Evolutionary conservation across 1,284 basidiomycete genomes (phyloP), one percentile per base, ranked within the genome.

Genomic region (Melampsora americana): DNA sequence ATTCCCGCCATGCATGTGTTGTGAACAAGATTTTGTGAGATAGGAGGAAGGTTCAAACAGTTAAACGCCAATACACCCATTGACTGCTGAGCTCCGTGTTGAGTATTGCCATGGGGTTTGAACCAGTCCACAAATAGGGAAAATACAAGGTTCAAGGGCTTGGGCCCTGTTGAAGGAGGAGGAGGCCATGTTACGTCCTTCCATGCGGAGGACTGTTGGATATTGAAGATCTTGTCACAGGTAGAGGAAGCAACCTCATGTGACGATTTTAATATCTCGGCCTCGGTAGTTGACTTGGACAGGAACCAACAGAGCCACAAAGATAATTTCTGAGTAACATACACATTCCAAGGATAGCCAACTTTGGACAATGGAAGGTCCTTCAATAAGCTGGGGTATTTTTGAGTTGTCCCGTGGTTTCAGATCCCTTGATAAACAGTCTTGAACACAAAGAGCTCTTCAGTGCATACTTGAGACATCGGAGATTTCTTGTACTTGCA

Each of bases 31-130:
- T 66, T 46, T 5, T 46, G 70, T 5, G 53, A 11, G 1, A 3
- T 20, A 30, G 70, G 70, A 4, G 70, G 70, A 4, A 73, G 16
- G n/a, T 73, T 66, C 3, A 73, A 46, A 66, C 64, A 74, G 6
- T 42, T 74, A 7, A 73, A 65, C 20, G 35, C 64, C 35, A 74
- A 7, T 26, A 56, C 28, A 7, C 71, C 71, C 64, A 74, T 59
- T 42, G 62, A 66, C 7, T 44, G 50, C 12, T 74, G 46, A 23
- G 26, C 30, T 18, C 71, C 71, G 39, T 46, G 44, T 3, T 48
- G 28, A 20, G 53, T 66, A 23, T 66, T 66, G 30, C 62, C 71
- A 53, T 44, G 32, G 23, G 30, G 46, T 56, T 66, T n/a, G n/a
- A n/a, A n/a, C n/a, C n/a, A n/a, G n/a, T n/a, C n/a, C n/a, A n/a